Base-by-base conservation (phyloP, 1,139 yeast genomes). In the Martiniozyma asiatica region DNA sequence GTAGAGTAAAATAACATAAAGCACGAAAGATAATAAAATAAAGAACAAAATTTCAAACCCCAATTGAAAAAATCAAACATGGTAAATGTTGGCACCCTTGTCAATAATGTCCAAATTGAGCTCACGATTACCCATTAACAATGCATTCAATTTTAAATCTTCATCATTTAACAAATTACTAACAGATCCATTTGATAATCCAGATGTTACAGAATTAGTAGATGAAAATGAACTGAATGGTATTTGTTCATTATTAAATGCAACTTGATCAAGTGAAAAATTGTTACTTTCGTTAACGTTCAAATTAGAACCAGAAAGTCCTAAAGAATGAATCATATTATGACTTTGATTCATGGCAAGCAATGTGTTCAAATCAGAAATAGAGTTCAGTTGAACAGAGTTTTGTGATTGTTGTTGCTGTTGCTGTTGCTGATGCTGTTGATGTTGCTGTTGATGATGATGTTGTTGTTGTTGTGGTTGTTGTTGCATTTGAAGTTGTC, bases 81-180 rank as follows among this genome's bases (percentile, higher is more conserved):
- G n/a, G n/a, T n/a, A n/a, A 10, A 47, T 24, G 18, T 40, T 42
- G 3, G 54, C 44, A 6, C 41, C 41, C 9, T 47, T 32, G 24
- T 51, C 55, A 13, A 51, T 31, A 26, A 44, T 42, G 29, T 50
- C 54, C 20, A 49, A 28, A 22, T 41, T 43, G 12, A 45, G 48
- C 22, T 48, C 50, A 28, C 53, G 39, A n/a, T 51, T 45, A 25
- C 51, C 50, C 16, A 50, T 34, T 17, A 48, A 38, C 7, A 49
- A 33, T 26, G 47, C 48, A 32, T 51, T 51, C 36, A 63, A 51
- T 23, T 48, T 48, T 12, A 40, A 30, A 20, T 50, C 53, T 20
- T 45, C 50, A 14, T 42, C 24, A 35, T 27, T 18, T 35, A 33
- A 27, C 25, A 35, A n/a, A n/a, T n/a, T n/a, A n/a, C n/a, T n/a